Percentiles rank a stretch among this genome's conserved stretches.
Evolutionary conservation across 768 basidiomycete genomes (phyloP).

Genomic region (Lanmaoa pseudosensibilis): DNA sequence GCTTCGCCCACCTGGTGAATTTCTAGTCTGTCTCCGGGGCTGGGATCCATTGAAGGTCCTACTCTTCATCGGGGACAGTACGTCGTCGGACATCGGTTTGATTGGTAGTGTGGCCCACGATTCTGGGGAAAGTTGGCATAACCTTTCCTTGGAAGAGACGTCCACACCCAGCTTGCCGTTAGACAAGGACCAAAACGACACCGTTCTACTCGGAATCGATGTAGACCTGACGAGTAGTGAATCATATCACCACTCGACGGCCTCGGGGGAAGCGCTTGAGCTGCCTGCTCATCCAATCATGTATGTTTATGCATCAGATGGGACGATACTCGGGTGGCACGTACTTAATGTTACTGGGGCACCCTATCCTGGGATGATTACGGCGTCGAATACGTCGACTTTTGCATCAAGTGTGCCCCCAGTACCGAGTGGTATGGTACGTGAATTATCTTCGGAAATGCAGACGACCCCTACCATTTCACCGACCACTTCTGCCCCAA

Average conservation of each 20-base stretch:
- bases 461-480: conserved; percentile 26
- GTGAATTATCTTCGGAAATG: conserved; percentile 34
- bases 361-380: conserved; percentile 58
- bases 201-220: conserved; percentile 62
- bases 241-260: conserved; percentile 36
- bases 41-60: conserved; percentile 48
- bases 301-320: conserved; percentile 77
- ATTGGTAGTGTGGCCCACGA: conserved; percentile 35
- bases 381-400: conserved; percentile 14
- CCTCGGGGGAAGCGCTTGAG: conserved; percentile 43
- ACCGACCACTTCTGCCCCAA: conserved; percentile 16
- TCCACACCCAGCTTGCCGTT: conserved; percentile 62
- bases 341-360: conserved; percentile 53
- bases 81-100: conserved; percentile 51
- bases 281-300: conserved; percentile 59
- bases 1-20: conserved; percentile 45
- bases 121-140: conserved; percentile 42
- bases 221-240: conserved; percentile 60
- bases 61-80: conserved; percentile 48
- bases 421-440: conserved; percentile 23
- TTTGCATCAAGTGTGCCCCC: conserved; percentile 4
- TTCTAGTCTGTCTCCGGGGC: conserved; percentile 38
- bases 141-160: conserved; percentile 48
- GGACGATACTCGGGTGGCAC: conserved; percentile 74
- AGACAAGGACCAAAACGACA: conserved; percentile 69